Evolutionary conservation across 208 protist species (phyloP).

Genomic region (Crithidia fasciculata): DNA sequence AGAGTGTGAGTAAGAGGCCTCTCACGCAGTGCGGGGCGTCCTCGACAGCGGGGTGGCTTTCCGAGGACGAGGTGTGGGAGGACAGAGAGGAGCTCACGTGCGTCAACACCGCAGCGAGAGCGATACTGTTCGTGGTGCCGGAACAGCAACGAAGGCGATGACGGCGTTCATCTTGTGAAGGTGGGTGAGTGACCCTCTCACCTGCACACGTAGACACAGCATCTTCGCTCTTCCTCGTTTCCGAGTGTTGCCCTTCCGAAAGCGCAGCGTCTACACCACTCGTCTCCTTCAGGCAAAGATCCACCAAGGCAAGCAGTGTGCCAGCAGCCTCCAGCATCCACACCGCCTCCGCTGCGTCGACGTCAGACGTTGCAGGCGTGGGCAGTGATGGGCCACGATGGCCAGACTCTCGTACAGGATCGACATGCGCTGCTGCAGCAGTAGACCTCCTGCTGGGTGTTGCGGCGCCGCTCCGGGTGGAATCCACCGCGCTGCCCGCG

Average conservation of each 20-base stretch:
- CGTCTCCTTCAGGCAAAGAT: neutral
- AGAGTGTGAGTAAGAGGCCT: neutral
- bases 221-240: too few relatives aligned
- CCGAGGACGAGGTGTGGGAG: neutral
- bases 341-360: conserved; percentile 14
- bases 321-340: conserved; percentile 21
- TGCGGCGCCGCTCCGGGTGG: neutral
- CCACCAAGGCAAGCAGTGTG: neutral
- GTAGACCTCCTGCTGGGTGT: too few relatives aligned
- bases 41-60: too few relatives aligned
- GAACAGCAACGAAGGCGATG: neutral
- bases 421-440: too few relatives aligned
- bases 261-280: neutral
- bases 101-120: neutral
- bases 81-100: neutral
- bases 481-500: neutral
- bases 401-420: too few relatives aligned
- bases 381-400: too few relatives aligned
- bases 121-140: neutral
- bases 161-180: too few relatives aligned
- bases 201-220: too few relatives aligned
- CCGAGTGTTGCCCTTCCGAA: too few relatives aligned
- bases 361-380: too few relatives aligned
- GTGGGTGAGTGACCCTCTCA: too few relatives aligned
- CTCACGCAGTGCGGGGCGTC: too few relatives aligned